These are phyloP conservation scores for Elaeis oleifera DNA, from an alignment of 202 grass and related monocot species.

Conservation along the genomic window DNA sequence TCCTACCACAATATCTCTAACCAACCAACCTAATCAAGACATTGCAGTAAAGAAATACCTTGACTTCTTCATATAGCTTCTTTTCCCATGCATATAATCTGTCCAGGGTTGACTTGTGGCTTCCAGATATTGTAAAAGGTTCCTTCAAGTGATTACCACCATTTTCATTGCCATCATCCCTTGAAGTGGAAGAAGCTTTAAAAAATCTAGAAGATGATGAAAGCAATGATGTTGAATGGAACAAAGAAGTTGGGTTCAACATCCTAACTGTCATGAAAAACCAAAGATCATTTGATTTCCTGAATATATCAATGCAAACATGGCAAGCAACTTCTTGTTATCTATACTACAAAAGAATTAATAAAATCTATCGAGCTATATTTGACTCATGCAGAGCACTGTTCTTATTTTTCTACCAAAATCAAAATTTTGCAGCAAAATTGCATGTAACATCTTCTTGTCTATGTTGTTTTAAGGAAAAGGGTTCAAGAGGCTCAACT, in stretches of 20 bases:
- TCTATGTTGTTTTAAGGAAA: no score
- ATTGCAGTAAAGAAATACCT: constrained; percentile 21
- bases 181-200: constrained; percentile 27
- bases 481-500: no score
- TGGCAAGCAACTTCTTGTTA: no score
- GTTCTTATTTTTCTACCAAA: no score
- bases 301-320: no score
- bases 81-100: constrained; percentile 86
- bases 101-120: constrained; percentile 81
- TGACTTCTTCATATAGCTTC: constrained; percentile 81
- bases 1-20: no score
- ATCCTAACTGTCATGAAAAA: constrained; percentile 4
- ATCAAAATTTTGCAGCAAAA: no score
- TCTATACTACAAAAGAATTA: no score
- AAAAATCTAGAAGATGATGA: constrained; percentile 29
- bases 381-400: no score
- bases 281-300: no score
- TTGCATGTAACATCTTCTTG: no score
- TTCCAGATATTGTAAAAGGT: constrained; percentile 55
- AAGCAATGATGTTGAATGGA: constrained; percentile 4
- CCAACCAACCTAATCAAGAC: neutral
- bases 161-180: constrained; percentile 27
- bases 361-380: no score
- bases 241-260: constrained; percentile 13
- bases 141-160: constrained; percentile 38